phyloP scores from a whole-genome alignment of 2,329 filamentous ascomycete species.

The Diaporthe vexans region DNA sequence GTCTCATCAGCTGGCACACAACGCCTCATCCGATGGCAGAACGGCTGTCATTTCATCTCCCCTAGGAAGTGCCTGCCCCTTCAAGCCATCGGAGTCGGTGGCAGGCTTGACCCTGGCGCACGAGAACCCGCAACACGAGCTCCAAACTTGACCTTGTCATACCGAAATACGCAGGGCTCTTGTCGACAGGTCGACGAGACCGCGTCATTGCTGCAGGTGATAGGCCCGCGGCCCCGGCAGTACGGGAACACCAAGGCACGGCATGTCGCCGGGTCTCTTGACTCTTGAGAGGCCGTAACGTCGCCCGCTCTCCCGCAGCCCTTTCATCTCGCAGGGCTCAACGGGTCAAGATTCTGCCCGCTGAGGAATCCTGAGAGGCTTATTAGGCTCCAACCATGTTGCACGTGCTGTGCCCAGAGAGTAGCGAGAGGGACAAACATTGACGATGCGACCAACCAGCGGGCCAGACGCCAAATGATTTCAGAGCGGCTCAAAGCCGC shows the following conservation, averaged over 20 bases:
- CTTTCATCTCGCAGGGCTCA: constrained; percentile 12
- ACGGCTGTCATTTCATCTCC: not conserved
- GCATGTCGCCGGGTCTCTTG: not conserved
- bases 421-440: not conserved
- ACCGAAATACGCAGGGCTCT: constrained; percentile 1
- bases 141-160: constrained; percentile 7
- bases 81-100: constrained; percentile 7
- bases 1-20: constrained; percentile 6
- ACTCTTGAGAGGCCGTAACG: not conserved
- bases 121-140: constrained; percentile 17
- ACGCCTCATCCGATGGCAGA: not conserved
- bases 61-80: not conserved
- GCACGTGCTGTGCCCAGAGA: constrained; percentile 11
- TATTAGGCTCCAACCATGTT: constrained; percentile 10
- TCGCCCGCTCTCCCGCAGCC: constrained; percentile 5
- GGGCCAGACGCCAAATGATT: not conserved
- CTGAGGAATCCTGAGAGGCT: not conserved
- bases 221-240: constrained; percentile 9
- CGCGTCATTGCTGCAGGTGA: constrained; percentile 8
- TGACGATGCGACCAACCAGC: not conserved
- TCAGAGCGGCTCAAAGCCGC: not conserved
- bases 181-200: not conserved
- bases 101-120: not conserved
- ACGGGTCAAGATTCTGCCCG: not conserved
- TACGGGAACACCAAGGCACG: constrained; percentile 22